Base-by-base conservation (phyloP, 2,329 filamentous ascomycete species). In the Alternaria sp. region DNA sequence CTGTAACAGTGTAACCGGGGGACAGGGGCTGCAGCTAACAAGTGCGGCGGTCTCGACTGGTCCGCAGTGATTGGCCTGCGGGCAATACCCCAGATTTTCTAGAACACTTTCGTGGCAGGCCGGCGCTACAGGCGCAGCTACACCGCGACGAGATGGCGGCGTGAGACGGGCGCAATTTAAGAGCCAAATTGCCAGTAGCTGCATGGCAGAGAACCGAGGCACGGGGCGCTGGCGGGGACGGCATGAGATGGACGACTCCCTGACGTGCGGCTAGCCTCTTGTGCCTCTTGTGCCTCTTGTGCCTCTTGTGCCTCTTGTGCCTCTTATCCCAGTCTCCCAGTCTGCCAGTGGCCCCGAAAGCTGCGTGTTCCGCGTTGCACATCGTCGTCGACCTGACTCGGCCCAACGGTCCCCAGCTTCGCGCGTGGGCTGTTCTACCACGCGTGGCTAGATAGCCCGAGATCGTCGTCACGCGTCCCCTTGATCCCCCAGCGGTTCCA, bases 21-120 rank as follows among this genome's bases (percentile, higher is more conserved):
- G 42, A 50, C 44, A 41, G 31, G 31, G 41, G 42, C 34, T 44
- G 50, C 48, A 37, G 51, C 29, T 50, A 28, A n/a, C 21, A 23
- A 23, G 13, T 21, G 46, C 41, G 41, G 44, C 21, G 37, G 49
- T 44, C 40, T 51, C 36, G 26, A 36, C 17, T 39, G 37, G 49
- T 44, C 40, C 49, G 29, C 21, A 36, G 17, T 39, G 63, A 72
- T 73, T 70, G 68, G 72, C 58, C 65, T 62, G 67, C 56, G 61
- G 70, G 57, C 46, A 37, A 53, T 74, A 74, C 73, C 73, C 73
- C 73, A 65, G 73, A 72, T 75, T 76, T 48, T 69, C 66, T 41
- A 49, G 55, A 58, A 60, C 48, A 65, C 63, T 63, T 58, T 62
- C 48, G 59, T 52, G 51, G 46, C 45, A 48, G 51, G 58, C 68